Base-by-base conservation (phyloP, 768 basidiomycete genomes). In the Macrolepiota albuminosa region DNA sequence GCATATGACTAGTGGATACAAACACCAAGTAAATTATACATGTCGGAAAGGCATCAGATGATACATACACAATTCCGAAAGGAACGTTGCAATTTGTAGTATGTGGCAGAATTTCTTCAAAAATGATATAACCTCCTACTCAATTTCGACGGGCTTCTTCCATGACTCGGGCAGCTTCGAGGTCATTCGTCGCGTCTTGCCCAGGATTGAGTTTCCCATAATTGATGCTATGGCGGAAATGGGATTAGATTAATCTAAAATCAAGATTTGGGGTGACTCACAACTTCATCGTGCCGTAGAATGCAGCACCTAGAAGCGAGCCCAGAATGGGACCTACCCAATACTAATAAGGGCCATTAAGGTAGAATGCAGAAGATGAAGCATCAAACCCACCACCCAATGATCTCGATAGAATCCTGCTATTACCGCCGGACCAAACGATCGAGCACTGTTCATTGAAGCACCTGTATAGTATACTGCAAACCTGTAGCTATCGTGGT, bases 291-390 rank as follows among this genome's bases (percentile, higher is more conserved):
- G 79, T 61, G 37, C 76, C 68, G 67, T 88, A 91, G 64, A 89
- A 78, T 6, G 66, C 77, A 16, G 81, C 76, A 36, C 74, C 86
- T 9, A 91, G 75, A 10, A 91, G 68, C 6, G 85, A 78, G 34
- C 89, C 88, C 24, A 90, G 75, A 56, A 81, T 80, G 0, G 88
- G 88, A 42, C 89, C 88, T 9, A 88, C 71, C 87, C 87, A 88
- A 66, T 87, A 87, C 84, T 88, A 58, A 14, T 29, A 14, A 16
- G 64, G 29, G 57, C 59, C 61, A 52, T 26, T 33, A 50, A 43
- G 29, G 31, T 11, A 60, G 33, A 34, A 46, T 31, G 10, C 11
- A 24, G 4, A 54, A 5, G 9, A 37, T 24, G 21, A 45, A 42
- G 3, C 16, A 1, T 34, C 4, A n/a, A 39, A 74, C 83, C 37